These are phyloP conservation scores for Penicillium canescens DNA, from an alignment of 495 filamentous ascomycete species.

Conservation along the genomic window DNA sequence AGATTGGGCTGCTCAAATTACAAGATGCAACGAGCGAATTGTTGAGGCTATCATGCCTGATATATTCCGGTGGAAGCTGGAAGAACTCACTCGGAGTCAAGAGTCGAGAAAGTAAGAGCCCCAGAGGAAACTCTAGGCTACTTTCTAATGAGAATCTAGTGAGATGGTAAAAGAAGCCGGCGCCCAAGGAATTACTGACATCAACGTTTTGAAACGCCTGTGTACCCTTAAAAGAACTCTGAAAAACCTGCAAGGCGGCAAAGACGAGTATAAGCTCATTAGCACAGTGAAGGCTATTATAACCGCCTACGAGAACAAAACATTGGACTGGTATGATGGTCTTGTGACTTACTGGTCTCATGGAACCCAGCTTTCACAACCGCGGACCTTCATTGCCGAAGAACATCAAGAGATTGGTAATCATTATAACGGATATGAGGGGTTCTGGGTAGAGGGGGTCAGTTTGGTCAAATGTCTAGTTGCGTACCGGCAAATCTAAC, in stretches of 20 bases:
- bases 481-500: background rate
- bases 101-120: background rate
- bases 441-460: conserved; percentile 4
- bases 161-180: background rate
- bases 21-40: conserved; percentile 9
- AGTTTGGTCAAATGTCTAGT: background rate
- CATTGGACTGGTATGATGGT: conserved; percentile 1
- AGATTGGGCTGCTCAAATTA: conserved; percentile 14
- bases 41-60: conserved; percentile 14
- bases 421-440: background rate
- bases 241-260: background rate
- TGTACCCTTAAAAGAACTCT: background rate
- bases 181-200: background rate
- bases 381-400: conserved; percentile 3
- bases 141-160: background rate
- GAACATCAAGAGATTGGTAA: background rate
- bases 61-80: conserved; percentile 2
- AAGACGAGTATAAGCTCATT: background rate
- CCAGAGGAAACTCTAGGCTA: background rate
- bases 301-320: background rate
- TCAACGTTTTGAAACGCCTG: background rate
- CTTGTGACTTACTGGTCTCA: conserved; percentile 9
- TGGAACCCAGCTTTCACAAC: conserved; percentile 1
- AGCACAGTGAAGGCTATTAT: background rate
- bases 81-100: background rate